Evolutionary conservation across 2,329 filamentous ascomycete species (phyloP), one percentile per base, ranked within the genome.

Genomic region (Westerdykella ornata): DNA sequence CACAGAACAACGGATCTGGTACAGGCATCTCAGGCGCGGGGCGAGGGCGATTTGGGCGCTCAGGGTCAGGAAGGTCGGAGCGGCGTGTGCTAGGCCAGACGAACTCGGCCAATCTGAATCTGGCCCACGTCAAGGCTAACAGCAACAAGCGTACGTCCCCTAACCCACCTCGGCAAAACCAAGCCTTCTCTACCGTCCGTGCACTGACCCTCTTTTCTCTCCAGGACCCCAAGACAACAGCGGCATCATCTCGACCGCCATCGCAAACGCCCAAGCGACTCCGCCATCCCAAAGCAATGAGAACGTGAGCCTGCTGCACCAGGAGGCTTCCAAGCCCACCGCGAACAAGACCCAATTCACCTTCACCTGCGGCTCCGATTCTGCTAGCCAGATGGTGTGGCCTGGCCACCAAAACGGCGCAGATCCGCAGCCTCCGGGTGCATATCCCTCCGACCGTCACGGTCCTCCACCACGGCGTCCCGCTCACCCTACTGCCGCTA

Each of bases 301-400:
- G 59, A 92, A 88, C 65, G 74, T 83, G 48, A 90, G 84, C 63
- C 74, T 89, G 45, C 69, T 94, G 37, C 82, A 87, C 43, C 84
- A 87, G 60, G 80, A 84, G 63, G 70, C 76, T 14, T 67, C 73
- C 5, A 72, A 73, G 43, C 82, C 77, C 3, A 80, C 76, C 28
- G 80, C 85, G 4, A 78, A 83, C 5, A 87, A 88, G 42, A 84
- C 85, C 0, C 88, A 96, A 55, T 98, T 98, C 63, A 98, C 92
- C 8, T 98, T 98, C 61, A 94, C 88, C 11, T 96, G 88, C 66
- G 86, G 94, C 57, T 90, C 89, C 1, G 88, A 92, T 60, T 87
- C 88, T 29, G 82, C 86, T 1, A 87, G 84, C 44, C 81, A 84
- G 42, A 78, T 88, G 62, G 80, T 82, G 38, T 87, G 85, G 81